These are phyloP conservation scores for Vinca major DNA, from an alignment of 305 asterid genomes.

Conservation along the genomic window DNA sequence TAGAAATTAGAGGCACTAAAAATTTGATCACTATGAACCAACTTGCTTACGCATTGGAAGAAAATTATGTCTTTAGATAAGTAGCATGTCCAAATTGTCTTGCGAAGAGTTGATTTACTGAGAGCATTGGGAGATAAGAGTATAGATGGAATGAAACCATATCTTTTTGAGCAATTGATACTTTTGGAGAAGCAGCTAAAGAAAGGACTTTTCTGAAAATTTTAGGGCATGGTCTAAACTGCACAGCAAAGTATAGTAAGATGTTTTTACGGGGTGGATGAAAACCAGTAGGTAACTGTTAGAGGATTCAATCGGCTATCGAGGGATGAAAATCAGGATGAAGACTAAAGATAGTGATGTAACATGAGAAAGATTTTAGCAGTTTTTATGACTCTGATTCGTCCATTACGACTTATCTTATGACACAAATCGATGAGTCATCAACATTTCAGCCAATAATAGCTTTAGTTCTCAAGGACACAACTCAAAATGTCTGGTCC, in stretches of 20 bases:
- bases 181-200: neutral
- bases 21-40: neutral
- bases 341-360: neutral
- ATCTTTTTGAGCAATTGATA: neutral
- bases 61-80: neutral
- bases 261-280: neutral
- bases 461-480: slow-evolving; percentile 4
- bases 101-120: neutral
- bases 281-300: neutral
- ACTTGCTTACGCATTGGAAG: neutral
- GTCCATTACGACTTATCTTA: neutral
- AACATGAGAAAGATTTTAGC: neutral
- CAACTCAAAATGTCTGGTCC: neutral
- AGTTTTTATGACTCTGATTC: neutral
- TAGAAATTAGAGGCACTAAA: neutral
- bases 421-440: neutral
- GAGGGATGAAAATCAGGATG: neutral
- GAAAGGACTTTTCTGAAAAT: too few relatives aligned
- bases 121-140: neutral
- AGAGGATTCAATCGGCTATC: neutral
- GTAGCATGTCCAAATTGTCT: neutral
- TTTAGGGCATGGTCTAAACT: neutral
- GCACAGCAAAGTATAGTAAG: neutral
- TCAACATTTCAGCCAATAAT: neutral
- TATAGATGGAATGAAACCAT: neutral